Percentiles rank a stretch among this genome's conserved stretches.
Conservation (phyloP, 495 filamentous ascomycete species). For the Penicillium coprophilum region DNA sequence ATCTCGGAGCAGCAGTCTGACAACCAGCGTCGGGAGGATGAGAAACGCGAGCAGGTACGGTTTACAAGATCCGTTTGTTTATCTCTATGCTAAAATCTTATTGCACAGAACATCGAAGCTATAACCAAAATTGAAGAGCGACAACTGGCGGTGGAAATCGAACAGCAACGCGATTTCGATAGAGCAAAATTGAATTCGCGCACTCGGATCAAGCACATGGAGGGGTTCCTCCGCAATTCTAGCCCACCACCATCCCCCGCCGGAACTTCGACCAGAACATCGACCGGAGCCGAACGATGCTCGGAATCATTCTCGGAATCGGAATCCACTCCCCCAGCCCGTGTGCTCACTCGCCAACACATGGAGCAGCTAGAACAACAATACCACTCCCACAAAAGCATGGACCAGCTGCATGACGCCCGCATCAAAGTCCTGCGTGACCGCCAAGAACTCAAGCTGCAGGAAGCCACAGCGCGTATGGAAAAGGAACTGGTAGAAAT, state of each 20-base stretch:
- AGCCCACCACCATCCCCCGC: slow-evolving; percentile 41
- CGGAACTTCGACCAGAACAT: not conserved
- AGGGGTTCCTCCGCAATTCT: slow-evolving; percentile 67
- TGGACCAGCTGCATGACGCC: slow-evolving; percentile 67
- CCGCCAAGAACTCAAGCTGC: slow-evolving; percentile 67
- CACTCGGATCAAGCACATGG: slow-evolving; percentile 76
- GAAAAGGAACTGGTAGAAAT: slow-evolving; percentile 59
- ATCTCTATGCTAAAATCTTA: slow-evolving; percentile 15
- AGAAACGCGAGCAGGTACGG: slow-evolving; percentile 55
- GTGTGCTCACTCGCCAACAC: slow-evolving; percentile 40
- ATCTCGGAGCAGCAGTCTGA: slow-evolving; percentile 29
- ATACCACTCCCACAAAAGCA: slow-evolving; percentile 64
- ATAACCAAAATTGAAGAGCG: slow-evolving; percentile 67
- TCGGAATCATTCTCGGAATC: slow-evolving; percentile 30
- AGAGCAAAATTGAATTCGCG: slow-evolving; percentile 55
- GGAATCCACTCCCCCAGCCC: slow-evolving; percentile 21
- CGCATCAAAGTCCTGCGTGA: slow-evolving; percentile 81
- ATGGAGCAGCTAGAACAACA: slow-evolving; percentile 66
- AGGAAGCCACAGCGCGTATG: slow-evolving; percentile 65
- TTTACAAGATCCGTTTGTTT: slow-evolving; percentile 13
- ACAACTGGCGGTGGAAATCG: slow-evolving; percentile 70
- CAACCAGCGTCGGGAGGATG: slow-evolving; percentile 45
- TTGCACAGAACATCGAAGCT: slow-evolving; percentile 45
- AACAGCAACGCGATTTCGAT: slow-evolving; percentile 60
- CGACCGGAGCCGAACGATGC: slow-evolving; percentile 8